These are phyloP conservation scores for Ploettnerulaceae sp. DNA, from an alignment of 2,329 filamentous ascomycete species.

Conservation along the genomic window DNA sequence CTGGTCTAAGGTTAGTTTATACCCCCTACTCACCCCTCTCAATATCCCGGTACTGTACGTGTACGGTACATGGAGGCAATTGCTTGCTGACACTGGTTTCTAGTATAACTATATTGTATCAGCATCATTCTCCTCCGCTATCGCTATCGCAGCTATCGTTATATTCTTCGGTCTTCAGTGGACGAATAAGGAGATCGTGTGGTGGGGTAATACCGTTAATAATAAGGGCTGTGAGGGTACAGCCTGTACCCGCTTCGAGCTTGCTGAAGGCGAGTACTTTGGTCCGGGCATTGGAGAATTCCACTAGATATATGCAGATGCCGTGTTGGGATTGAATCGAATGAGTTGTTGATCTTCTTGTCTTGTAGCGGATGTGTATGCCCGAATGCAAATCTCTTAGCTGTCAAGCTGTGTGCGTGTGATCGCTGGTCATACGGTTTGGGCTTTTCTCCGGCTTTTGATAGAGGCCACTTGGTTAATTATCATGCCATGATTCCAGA, in stretches of 20 bases:
- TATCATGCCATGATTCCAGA: too few relatives aligned
- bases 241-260: constrained; percentile 37
- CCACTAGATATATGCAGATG: neutral
- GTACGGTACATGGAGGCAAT: too few relatives aligned
- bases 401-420: too few relatives aligned
- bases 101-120: constrained; percentile 50
- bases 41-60: too few relatives aligned
- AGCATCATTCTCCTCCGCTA: constrained; percentile 45
- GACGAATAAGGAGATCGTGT: constrained; percentile 38
- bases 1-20: constrained; percentile 38
- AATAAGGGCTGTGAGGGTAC: constrained; percentile 33
- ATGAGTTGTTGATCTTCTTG: too few relatives aligned
- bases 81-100: neutral
- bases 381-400: too few relatives aligned
- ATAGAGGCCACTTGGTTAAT: too few relatives aligned
- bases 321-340: neutral
- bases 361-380: too few relatives aligned
- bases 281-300: constrained; percentile 24
- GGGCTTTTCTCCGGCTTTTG: too few relatives aligned
- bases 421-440: too few relatives aligned
- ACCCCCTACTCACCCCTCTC: neutral
- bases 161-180: constrained; percentile 50
- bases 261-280: constrained; percentile 33
- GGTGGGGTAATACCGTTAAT: constrained; percentile 32
- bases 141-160: constrained; percentile 47